Conservation (phyloP, 495 filamentous ascomycete genomes). For the Podospora pseudocomata region DNA sequence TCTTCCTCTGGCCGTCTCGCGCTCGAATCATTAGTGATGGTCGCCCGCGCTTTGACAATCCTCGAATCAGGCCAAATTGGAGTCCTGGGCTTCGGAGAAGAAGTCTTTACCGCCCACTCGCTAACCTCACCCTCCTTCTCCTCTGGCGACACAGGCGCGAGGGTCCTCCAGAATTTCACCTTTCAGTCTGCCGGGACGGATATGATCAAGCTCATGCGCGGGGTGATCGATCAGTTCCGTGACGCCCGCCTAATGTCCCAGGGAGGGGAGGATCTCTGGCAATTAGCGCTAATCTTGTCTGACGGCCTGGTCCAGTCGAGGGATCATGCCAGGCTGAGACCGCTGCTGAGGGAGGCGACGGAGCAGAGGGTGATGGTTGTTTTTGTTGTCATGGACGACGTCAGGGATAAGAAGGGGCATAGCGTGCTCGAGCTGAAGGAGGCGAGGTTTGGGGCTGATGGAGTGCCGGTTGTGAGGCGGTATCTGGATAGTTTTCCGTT, state of each 20-base stretch:
- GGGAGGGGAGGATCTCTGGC: slow-evolving; percentile 84
- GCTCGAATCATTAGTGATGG: slow-evolving; percentile 86
- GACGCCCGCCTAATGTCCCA: slow-evolving; percentile 58
- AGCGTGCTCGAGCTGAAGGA: slow-evolving; percentile 76
- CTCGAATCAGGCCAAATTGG: slow-evolving; percentile 89
- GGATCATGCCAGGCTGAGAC: slow-evolving; percentile 75
- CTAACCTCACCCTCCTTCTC: slow-evolving; percentile 74
- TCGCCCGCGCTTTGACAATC: slow-evolving; percentile 78
- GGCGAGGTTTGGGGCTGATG: slow-evolving; percentile 71
- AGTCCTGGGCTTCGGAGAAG: slow-evolving; percentile 83
- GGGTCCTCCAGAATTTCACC: slow-evolving; percentile 77
- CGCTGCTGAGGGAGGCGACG: slow-evolving; percentile 78
- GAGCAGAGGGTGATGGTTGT: slow-evolving; percentile 97
- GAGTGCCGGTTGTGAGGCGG: slow-evolving; percentile 63
- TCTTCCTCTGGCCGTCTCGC: slow-evolving; percentile 66
- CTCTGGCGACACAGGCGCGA: slow-evolving; percentile 74
- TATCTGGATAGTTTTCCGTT: slow-evolving; percentile 97
- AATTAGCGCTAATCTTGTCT: slow-evolving; percentile 85
- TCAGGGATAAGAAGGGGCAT: slow-evolving; percentile 43
- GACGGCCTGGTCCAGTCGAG: slow-evolving; percentile 80
- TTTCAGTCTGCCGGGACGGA: slow-evolving; percentile 85
- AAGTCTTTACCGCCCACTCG: slow-evolving; percentile 82
- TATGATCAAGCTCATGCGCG: slow-evolving; percentile 69
- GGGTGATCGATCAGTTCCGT: slow-evolving; percentile 76
- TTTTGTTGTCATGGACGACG: slow-evolving; percentile 90